Evolutionary conservation across 2,329 filamentous ascomycete genomes (phyloP).

Genomic region (Colletotrichum eleusines): DNA sequence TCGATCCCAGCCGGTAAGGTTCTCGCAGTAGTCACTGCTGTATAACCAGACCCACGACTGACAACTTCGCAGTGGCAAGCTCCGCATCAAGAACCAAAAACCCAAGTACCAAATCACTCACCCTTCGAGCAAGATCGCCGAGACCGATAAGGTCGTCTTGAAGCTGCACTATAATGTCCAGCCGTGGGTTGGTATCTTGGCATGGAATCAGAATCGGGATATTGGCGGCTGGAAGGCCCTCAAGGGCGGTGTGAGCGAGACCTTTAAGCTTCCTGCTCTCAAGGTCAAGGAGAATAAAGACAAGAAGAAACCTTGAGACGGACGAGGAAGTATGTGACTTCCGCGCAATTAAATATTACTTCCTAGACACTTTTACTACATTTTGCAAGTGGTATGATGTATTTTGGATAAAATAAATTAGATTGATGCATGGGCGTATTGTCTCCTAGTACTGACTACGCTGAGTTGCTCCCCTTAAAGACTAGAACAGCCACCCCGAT

Average conservation of each 20-base stretch:
- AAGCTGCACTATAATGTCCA: slow-evolving; percentile 96
- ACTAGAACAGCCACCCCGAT: background rate
- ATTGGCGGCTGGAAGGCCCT: slow-evolving; percentile 74
- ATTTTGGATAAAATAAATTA: no score
- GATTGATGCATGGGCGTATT: background rate
- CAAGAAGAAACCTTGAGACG: slow-evolving; percentile 43
- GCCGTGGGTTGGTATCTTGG: slow-evolving; percentile 91
- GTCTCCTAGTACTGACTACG: background rate
- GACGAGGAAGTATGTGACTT: background rate
- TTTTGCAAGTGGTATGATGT: background rate
- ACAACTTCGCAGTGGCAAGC: slow-evolving; percentile 68
- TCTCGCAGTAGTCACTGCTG: background rate
- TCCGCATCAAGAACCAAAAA: slow-evolving; percentile 85
- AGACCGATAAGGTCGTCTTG: slow-evolving; percentile 79
- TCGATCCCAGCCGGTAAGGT: slow-evolving; percentile 68
- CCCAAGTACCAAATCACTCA: slow-evolving; percentile 99
- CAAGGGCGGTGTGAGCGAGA: slow-evolving; percentile 72
- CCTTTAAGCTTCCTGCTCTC: slow-evolving; percentile 74
- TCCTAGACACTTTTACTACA: background rate
- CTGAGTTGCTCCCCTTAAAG: background rate
- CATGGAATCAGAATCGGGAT: slow-evolving; percentile 77
- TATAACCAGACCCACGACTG: slow-evolving; percentile 37
- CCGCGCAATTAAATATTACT: background rate
- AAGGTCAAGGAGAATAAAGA: slow-evolving; percentile 71
- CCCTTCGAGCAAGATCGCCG: slow-evolving; percentile 81